These are phyloP conservation scores for Themeda triandra DNA, from an alignment of 176 grass and related monocot species.

Conservation along the genomic window DNA sequence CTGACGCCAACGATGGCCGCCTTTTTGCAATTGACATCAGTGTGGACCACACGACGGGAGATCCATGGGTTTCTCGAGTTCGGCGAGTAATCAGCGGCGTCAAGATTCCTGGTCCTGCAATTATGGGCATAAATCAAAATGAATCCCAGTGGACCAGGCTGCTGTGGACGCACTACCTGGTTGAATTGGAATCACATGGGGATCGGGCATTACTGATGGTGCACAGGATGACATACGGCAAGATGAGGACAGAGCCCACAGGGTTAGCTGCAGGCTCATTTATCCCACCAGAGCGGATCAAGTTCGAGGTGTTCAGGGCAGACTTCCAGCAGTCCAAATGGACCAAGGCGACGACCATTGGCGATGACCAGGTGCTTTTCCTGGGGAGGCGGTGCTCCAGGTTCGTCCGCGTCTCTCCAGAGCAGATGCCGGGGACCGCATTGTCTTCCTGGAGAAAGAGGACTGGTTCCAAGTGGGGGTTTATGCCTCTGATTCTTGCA, in stretches of 20 bases:
- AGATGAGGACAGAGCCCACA: background rate
- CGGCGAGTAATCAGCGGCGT: too few species aligned
- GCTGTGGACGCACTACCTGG: background rate
- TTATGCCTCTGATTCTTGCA: background rate
- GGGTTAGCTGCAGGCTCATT: background rate
- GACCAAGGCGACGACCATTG: background rate
- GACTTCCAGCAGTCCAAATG: background rate
- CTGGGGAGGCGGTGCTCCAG: background rate
- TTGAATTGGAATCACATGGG: background rate
- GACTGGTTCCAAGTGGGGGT: background rate
- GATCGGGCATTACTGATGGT: background rate
- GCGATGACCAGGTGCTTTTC: background rate
- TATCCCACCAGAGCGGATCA: background rate
- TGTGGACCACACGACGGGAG: background rate
- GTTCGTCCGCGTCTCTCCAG: background rate
- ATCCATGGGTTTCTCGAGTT: background rate
- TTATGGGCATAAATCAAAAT: background rate
- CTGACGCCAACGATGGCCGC: rapidly evolving
- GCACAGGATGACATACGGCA: background rate
- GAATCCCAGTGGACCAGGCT: background rate
- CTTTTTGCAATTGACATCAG: background rate
- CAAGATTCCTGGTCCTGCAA: background rate
- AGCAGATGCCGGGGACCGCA: background rate
- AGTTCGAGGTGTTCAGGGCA: background rate
- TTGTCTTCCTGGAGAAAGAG: background rate